Evolutionary conservation across 257 asterid species (phyloP).

Genomic region (Jasminum sambac): DNA sequence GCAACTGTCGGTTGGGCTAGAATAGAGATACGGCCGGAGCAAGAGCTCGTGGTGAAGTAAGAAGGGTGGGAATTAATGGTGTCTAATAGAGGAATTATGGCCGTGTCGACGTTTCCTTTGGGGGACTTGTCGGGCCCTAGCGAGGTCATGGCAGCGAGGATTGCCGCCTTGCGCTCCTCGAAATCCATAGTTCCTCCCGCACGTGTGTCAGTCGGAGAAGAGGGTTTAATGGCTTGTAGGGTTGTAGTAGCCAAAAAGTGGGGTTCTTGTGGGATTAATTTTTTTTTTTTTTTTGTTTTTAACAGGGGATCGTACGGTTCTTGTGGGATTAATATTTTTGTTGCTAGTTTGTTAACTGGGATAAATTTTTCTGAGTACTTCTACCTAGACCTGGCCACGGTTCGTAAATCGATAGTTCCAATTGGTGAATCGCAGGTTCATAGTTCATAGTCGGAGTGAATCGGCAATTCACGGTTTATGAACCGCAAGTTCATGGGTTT

Average conservation of each 20-base stretch:
- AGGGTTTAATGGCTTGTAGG: constrained; percentile 24
- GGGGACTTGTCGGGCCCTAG: constrained; percentile 89
- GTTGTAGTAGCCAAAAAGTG: not conserved
- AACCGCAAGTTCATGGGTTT: no score
- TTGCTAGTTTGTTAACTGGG: no score
- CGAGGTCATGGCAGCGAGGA: constrained; percentile 66
- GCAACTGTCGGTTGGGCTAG: constrained; percentile 61
- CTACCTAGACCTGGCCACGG: no score
- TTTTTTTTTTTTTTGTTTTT: no score
- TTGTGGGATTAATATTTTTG: no score
- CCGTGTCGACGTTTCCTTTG: constrained; percentile 74
- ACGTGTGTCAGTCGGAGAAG: constrained; percentile 12
- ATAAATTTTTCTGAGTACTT: no score
- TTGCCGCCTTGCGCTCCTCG: constrained; percentile 63
- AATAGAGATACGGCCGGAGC: constrained; percentile 96
- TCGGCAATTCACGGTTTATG: no score
- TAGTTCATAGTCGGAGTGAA: no score
- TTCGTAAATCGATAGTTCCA: no score
- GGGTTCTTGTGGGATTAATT: not conserved
- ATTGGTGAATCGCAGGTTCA: no score
- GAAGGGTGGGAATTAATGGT: constrained; percentile 75
- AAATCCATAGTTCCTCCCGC: constrained; percentile 52
- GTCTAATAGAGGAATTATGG: constrained; percentile 68
- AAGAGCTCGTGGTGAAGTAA: constrained; percentile 96
- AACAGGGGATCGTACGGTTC: no score